phyloP scores from a whole-genome alignment of 441 rosid genomes.

The Erodium moschatum region DNA sequence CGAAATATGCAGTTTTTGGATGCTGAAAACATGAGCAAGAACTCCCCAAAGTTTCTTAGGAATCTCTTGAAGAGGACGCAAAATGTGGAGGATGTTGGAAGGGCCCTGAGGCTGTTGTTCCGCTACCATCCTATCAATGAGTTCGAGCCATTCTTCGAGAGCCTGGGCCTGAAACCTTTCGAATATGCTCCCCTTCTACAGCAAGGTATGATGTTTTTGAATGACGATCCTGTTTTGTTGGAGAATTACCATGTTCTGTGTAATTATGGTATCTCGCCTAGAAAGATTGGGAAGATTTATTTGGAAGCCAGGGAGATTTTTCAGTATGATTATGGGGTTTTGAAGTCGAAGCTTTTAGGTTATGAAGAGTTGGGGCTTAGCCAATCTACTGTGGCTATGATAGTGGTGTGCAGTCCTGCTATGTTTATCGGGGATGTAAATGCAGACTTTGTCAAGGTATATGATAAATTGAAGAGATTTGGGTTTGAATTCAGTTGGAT shows the following conservation, averaged over 20 bases:
- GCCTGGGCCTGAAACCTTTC: conserved; percentile 51
- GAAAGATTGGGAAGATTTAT: conserved; percentile 55
- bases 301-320: conserved; percentile 52
- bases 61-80: conserved; percentile 33
- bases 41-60: conserved; percentile 47
- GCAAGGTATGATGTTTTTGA: conserved; percentile 44
- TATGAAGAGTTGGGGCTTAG: conserved; percentile 51
- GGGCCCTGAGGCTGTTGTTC: conserved; percentile 37
- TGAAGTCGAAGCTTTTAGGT: conserved; percentile 46
- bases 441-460: conserved; percentile 32
- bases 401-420: conserved; percentile 44
- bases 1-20: conserved; percentile 46
- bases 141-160: conserved; percentile 80
- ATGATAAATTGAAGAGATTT: conserved; percentile 36
- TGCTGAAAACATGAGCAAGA: conserved; percentile 56
- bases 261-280: conserved; percentile 42
- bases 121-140: conserved; percentile 75
- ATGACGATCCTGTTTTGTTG: conserved; percentile 51
- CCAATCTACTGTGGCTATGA: conserved; percentile 34
- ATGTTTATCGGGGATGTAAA: conserved; percentile 42
- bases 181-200: conserved; percentile 46
- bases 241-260: conserved; percentile 60
- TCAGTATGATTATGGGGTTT: conserved; percentile 35
- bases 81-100: conserved; percentile 26
- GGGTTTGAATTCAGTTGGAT: conserved; percentile 42